phyloP scores from a whole-genome alignment of 345 rosid genomes.

The Hibiscus tridactylites region DNA sequence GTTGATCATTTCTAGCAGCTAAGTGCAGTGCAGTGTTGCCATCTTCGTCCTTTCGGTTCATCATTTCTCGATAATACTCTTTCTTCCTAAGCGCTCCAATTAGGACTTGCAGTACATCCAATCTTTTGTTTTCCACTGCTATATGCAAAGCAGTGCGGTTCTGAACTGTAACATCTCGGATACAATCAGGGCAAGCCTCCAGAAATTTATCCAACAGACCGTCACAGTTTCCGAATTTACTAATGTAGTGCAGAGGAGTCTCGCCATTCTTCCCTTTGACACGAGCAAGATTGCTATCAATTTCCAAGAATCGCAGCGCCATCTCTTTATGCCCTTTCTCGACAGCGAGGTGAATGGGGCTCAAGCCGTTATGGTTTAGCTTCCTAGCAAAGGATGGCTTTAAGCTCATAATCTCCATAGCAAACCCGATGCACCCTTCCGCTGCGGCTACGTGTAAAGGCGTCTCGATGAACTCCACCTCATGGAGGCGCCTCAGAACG shows the following conservation, averaged over 20 bases:
- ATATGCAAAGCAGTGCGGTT: slow-evolving; percentile 13
- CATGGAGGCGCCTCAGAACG: slow-evolving; percentile 3
- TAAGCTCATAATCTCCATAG: slow-evolving; percentile 16
- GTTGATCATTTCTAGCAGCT: neutral
- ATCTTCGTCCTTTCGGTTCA: neutral
- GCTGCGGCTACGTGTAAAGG: neutral
- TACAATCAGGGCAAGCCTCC: slow-evolving; percentile 15
- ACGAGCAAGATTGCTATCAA: neutral
- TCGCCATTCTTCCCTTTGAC: slow-evolving; percentile 20
- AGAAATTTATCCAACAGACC: slow-evolving; percentile 12
- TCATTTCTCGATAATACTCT: neutral
- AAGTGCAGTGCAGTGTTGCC: neutral
- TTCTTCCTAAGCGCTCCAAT: neutral
- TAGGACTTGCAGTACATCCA: neutral
- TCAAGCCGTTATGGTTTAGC: slow-evolving; percentile 10
- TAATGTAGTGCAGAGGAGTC: slow-evolving; percentile 20
- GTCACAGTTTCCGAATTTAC: slow-evolving; percentile 1
- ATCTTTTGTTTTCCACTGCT: neutral
- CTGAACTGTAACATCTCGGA: slow-evolving; percentile 16
- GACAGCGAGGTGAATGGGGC: slow-evolving; percentile 17
- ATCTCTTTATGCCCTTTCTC: neutral
- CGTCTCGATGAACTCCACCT: slow-evolving; percentile 7
- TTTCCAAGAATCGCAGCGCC: neutral
- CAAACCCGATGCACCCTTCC: slow-evolving; percentile 10
- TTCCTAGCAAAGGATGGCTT: slow-evolving; percentile 19